phyloP scores from a whole-genome alignment of 495 filamentous ascomycete species.

The Platismatia glauca region DNA sequence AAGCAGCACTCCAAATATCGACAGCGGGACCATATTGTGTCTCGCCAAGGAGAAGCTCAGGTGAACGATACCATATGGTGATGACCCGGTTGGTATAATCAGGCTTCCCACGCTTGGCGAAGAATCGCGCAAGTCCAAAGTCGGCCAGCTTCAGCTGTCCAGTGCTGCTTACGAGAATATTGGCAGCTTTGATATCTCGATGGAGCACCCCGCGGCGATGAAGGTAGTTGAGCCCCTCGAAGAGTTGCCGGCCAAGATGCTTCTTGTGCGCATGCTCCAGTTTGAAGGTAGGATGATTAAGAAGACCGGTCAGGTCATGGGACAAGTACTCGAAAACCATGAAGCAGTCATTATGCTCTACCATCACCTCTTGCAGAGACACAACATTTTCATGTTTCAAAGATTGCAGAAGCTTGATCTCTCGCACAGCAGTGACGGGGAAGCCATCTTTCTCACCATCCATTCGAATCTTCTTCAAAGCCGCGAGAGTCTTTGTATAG shows the following conservation, averaged over 20 bases:
- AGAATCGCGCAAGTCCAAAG: conserved; percentile 96
- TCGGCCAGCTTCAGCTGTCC: conserved; percentile 90
- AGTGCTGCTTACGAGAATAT: conserved; percentile 84
- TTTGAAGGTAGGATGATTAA: conserved; percentile 90
- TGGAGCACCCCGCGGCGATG: conserved; percentile 90
- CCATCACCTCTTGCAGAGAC: conserved; percentile 87
- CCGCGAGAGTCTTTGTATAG: conserved; percentile 72
- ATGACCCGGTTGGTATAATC: conserved; percentile 99
- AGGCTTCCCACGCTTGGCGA: conserved; percentile 81
- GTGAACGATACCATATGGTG: conserved; percentile 46
- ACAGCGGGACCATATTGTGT: conserved; percentile 91
- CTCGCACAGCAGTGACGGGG: conserved; percentile 90
- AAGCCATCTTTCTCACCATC: conserved; percentile 96
- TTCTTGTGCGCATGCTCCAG: conserved; percentile 86
- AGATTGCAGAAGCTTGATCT: conserved; percentile 92
- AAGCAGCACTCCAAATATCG: conserved; percentile 96
- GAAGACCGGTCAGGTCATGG: conserved; percentile 77
- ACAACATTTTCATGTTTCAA: conserved; percentile 90
- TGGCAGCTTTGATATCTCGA: conserved; percentile 90
- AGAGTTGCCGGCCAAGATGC: conserved; percentile 85
- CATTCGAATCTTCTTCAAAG: conserved; percentile 91
- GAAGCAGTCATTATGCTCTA: conserved; percentile 95
- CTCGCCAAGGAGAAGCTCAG: conserved; percentile 81
- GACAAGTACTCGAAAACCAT: conserved; percentile 99
- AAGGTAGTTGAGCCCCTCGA: conserved; percentile 88